Evolutionary conservation across 2,329 filamentous ascomycete genomes (phyloP).

Genomic region (Trichoderma arundinaceum): DNA sequence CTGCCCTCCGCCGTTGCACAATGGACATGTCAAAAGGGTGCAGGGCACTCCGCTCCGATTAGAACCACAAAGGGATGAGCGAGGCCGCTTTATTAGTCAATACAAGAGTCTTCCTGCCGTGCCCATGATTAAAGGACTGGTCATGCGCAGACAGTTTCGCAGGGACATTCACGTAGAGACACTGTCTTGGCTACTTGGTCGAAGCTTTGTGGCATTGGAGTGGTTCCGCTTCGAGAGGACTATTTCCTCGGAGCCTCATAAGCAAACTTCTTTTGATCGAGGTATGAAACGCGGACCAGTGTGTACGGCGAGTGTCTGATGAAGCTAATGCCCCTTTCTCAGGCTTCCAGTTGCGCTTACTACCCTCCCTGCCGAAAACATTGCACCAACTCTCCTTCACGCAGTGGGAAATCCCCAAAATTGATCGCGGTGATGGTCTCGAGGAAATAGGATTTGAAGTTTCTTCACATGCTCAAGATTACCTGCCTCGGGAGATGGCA

Average conservation of each 20-base stretch:
- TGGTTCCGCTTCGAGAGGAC: constrained; percentile 24
- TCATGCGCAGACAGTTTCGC: constrained; percentile 22
- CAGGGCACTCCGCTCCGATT: constrained; percentile 16
- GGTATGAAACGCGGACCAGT: not conserved
- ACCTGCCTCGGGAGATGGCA: constrained; percentile 14
- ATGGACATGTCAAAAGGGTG: not conserved
- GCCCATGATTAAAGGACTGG: constrained; percentile 13
- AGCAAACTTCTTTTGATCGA: constrained; percentile 12
- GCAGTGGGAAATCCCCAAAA: constrained; percentile 15
- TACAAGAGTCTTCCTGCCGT: constrained; percentile 6
- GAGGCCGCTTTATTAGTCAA: constrained; percentile 1
- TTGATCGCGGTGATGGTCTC: not conserved
- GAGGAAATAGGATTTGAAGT: not conserved
- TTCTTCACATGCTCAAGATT: not conserved
- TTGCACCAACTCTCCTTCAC: constrained; percentile 19
- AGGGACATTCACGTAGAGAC: constrained; percentile 6
- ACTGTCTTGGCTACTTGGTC: not conserved
- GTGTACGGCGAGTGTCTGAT: not conserved
- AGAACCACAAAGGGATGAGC: not conserved
- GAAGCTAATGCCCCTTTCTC: not conserved
- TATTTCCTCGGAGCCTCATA: not conserved
- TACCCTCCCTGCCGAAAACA: constrained; percentile 16
- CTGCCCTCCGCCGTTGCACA: not conserved
- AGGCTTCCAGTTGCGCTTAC: constrained; percentile 11
- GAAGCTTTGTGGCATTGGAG: constrained; percentile 22